phyloP scores from a whole-genome alignment of 208 protist species.

The Acanthamoeba polyphaga region DNA sequence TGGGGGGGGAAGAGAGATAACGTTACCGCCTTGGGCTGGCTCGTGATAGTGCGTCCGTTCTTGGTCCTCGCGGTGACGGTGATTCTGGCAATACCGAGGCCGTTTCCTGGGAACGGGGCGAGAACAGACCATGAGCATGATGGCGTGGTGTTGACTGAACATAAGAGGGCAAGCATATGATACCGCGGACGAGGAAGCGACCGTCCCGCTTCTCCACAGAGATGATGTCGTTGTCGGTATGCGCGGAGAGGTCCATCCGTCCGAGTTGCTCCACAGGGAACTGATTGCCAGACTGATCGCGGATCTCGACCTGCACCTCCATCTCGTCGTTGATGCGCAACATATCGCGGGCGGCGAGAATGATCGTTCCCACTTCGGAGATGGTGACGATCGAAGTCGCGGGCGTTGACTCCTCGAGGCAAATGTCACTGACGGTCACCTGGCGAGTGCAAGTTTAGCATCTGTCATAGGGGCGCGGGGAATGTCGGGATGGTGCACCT shows the following conservation, averaged over 20 bases:
- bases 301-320: conserved; percentile 64
- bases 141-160: background rate
- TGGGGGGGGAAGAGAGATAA: background rate
- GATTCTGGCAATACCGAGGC: conserved; percentile 51
- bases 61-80: conserved; percentile 55
- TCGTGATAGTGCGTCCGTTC: conserved; percentile 40
- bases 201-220: conserved; percentile 42
- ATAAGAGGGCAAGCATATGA: background rate
- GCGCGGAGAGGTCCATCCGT: background rate
- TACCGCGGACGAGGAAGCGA: conserved; percentile 33
- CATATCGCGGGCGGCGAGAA: conserved; percentile 38
- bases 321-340: conserved; percentile 32
- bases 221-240: conserved; percentile 53
- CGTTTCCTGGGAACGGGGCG: background rate
- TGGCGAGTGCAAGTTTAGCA: background rate
- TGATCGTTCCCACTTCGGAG: conserved; percentile 60
- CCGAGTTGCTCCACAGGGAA: background rate
- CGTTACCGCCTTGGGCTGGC: conserved; percentile 52
- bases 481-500: background rate
- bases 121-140: background rate
- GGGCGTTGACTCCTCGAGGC: conserved; percentile 19
- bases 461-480: background rate
- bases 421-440: conserved; percentile 64
- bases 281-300: conserved; percentile 49
- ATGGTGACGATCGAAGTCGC: conserved; percentile 48